Evolutionary conservation across 2,329 filamentous ascomycete species (phyloP), one percentile per base, ranked within the genome.

Genomic region (Arthrocladium fulminans): DNA sequence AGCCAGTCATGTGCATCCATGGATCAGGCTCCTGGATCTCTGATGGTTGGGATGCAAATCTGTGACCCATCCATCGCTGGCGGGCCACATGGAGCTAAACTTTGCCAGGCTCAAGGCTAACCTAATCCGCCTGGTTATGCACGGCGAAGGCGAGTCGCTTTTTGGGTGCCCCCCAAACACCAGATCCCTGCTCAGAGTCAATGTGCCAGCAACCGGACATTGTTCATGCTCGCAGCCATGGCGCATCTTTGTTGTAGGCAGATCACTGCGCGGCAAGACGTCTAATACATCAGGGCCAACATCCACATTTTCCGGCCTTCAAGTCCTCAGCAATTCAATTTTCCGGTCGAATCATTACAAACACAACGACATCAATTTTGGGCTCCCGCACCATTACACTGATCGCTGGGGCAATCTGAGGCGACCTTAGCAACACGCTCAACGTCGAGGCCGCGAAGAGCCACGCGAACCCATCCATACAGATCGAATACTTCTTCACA

Each of bases 161-260:
- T n/a, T n/a, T n/a, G n/a, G n/a, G n/a, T n/a, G 20, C 32, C 32
- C 32, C 5, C 32, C 7, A 37, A 17, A 37, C 32, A 13, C 20
- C n/a, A 35, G 32, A 35, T 35, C 32, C 32, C 17, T 9, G 32
- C 13, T 6, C 10, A 35, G 32, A 15, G 17, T 15, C 13, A 15
- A 35, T 35, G 32, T 15, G n/a, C 32, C n/a, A 5, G 20, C 32
- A 37, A n/a, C 32, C 13, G 20, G n/a, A 13, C 20, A 25, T n/a
- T 42, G 39, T 25, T 24, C 39, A 42, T 42, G 39, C 39, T 23
- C 20, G 22, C 20, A 25, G 22, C 39, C 39, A 42, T 25, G 39
- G 22, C 24, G 22, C 20, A 20, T 30, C 41, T 44, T 44, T 44
- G 41, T 44, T 44, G 24, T 44, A 15, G 27, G 17, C 15, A 15